Evolutionary conservation across 345 rosid genomes (phyloP).

Genomic region (Camelina laxa): DNA sequence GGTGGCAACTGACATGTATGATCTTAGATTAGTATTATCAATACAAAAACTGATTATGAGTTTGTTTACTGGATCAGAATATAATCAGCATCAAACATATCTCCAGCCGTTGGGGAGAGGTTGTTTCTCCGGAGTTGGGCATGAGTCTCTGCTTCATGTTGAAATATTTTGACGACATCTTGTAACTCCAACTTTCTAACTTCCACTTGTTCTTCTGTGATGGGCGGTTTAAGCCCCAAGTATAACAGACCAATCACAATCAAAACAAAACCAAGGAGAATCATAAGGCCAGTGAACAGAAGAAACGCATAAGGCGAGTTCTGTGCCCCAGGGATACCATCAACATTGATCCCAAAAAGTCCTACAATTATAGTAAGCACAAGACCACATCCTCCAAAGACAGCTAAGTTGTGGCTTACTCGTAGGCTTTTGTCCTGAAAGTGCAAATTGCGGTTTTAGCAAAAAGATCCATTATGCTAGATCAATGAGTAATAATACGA

Average conservation of each 20-base stretch:
- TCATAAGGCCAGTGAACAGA: constrained; percentile 63
- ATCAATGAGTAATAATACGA: background rate
- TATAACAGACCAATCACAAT: constrained; percentile 71
- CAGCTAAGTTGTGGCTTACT: constrained; percentile 88
- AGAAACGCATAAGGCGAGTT: constrained; percentile 89
- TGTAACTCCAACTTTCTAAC: constrained; percentile 80
- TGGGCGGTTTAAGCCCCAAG: constrained; percentile 77
- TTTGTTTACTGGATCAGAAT: constrained; percentile 58
- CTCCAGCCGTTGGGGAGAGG: constrained; percentile 85
- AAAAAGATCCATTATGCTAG: background rate
- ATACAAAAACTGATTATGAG: background rate
- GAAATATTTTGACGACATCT: constrained; percentile 83
- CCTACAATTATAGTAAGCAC: constrained; percentile 81
- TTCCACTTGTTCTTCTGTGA: constrained; percentile 66
- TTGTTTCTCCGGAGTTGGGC: constrained; percentile 78
- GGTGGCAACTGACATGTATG: background rate
- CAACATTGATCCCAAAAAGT: constrained; percentile 96
- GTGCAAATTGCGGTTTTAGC: background rate
- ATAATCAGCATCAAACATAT: constrained; percentile 57
- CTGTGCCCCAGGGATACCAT: constrained; percentile 85
- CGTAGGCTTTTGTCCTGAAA: constrained; percentile 84
- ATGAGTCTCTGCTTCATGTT: constrained; percentile 98
- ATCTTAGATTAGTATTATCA: constrained; percentile 3
- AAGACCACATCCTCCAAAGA: constrained; percentile 93
- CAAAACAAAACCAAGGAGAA: constrained; percentile 59